Base-by-base conservation (phyloP, 352 stramenopile genomes). In the Phytophthora brassicae region DNA sequence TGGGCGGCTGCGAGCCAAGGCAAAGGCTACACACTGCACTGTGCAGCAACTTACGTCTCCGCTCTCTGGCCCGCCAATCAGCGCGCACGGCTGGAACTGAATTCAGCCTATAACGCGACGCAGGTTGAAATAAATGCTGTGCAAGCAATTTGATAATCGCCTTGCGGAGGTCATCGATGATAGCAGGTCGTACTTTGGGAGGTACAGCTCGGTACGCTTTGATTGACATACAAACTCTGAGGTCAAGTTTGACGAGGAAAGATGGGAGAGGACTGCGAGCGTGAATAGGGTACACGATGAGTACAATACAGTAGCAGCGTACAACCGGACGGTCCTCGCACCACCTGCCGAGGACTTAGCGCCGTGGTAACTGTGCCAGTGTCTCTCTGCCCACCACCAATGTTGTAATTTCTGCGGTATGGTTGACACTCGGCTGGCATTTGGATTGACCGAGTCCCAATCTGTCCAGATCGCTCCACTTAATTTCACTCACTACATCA, bases 161-260 rank as follows among this genome's bases (percentile, higher is more conserved):
- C 19, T 71, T 71, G 0, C 7, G 22, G 12, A 3, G 29, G 55
- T 22, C 31, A 23, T 6, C 17, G 2, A 13, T 4, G 3, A 39
- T 59, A 0, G 20, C 42, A 66, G 64, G 48, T 68, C 49, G 38
- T 23, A 60, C 42, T 53, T 59, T 35, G 56, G n/a, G 38, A 14
- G 16, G 5, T 16, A 8, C 7, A 13, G 22, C 20, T 17, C 9
- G 47, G 47, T 47, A 35, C 56, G 20, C 29, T 24, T 26, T 14
- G 16, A 12, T 1, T n/a, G n/a, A n/a, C 22, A 66, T 74, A 74
- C 66, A 74, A 71, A 74, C 9, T 3, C 20, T 52, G 61, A 74
- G 49, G 43, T 63, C 38, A 56, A 61, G 59, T 53, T 28, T 2
- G 46, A 39, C 16, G 41, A 45, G 31, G 57, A 72, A 59, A 75